phyloP scores from a whole-genome alignment of 2,329 filamentous ascomycete genomes.

The Stromatinia cepivora region DNA sequence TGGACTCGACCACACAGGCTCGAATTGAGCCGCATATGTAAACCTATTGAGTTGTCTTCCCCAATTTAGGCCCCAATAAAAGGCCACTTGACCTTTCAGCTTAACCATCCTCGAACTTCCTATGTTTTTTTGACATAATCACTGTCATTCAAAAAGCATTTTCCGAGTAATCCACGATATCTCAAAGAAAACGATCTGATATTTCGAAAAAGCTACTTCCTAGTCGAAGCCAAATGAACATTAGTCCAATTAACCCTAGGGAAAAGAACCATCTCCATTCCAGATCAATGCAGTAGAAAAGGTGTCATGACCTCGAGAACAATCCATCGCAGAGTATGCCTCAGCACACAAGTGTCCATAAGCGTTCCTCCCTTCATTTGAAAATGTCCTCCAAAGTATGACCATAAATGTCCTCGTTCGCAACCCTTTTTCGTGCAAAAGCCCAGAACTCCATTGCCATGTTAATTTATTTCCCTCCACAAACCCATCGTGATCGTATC shows the following conservation, averaged over 20 bases:
- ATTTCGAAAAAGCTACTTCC: conserved; percentile 23
- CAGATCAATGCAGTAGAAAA: conserved; percentile 23
- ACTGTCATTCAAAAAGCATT: conserved; percentile 9
- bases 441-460: conserved; percentile 26
- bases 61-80: not conserved
- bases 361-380: conserved; percentile 22
- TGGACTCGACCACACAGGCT: not conserved
- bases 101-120: not conserved
- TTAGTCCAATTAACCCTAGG: conserved; percentile 15
- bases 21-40: not conserved
- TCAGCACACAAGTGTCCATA: conserved; percentile 22
- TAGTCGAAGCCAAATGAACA: conserved; percentile 21
- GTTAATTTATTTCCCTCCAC: conserved; percentile 17
- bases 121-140: not conserved
- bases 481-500: conserved; percentile 20
- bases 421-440: conserved; percentile 23
- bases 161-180: not conserved
- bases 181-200: conserved; percentile 23
- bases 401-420: conserved; percentile 17
- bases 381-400: conserved; percentile 20
- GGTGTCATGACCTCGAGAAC: conserved; percentile 18
- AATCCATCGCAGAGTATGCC: conserved; percentile 20
- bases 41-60: not conserved
- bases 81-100: conserved; percentile 3
- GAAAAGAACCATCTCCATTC: conserved; percentile 21